Evolutionary conservation across 2,329 filamentous ascomycete genomes (phyloP), one percentile per base, ranked within the genome.

Genomic region (Neobulgaria alba): DNA sequence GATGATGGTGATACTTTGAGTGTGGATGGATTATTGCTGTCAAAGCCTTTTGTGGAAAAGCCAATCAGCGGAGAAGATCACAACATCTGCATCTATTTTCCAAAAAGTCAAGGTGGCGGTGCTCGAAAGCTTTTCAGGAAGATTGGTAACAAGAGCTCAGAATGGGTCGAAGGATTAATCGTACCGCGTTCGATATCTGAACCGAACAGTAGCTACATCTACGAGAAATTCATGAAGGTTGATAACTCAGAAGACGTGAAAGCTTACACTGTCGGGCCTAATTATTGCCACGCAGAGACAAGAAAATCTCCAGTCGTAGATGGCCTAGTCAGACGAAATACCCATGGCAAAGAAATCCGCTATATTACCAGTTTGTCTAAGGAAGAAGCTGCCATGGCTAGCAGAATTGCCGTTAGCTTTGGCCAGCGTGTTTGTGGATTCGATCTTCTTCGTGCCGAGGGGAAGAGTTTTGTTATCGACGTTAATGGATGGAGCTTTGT

Each of bases 401-500:
- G 84, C 48, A 90, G 84, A 54, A 96, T 98, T 45, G 87, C 89
- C 2, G 82, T 79, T 33, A 84, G 87, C 0, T 98, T 98, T 62
- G 92, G 90, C 0, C 92, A 98, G 62, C 74, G 87, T 40, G 89
- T 98, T 2, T 98, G 92, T 59, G 92, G 92, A 0, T 98, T 98
- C 56, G 92, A 98, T 60, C 72, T 98, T 45, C 70, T 98, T 42
- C 81, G 93, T 19, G 87, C 89, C 10, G 81, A 79, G 36, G 86
- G 88, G 12, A 86, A 86, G 61, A 96, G 90, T 60, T 98, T 87
- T 63, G 92, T 98, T 36, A 98, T 98, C 52, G 92, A 98, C 56
- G 92, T 98, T 54, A 98, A 98, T 61, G 92, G 92, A 10, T 98
- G 93, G 93, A 96, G 90, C 59, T 98, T 98, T 57, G 92, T 98